Evolutionary conservation across 495 filamentous ascomycete genomes (phyloP).

Genomic region (Talaromyces nanjingensis): DNA sequence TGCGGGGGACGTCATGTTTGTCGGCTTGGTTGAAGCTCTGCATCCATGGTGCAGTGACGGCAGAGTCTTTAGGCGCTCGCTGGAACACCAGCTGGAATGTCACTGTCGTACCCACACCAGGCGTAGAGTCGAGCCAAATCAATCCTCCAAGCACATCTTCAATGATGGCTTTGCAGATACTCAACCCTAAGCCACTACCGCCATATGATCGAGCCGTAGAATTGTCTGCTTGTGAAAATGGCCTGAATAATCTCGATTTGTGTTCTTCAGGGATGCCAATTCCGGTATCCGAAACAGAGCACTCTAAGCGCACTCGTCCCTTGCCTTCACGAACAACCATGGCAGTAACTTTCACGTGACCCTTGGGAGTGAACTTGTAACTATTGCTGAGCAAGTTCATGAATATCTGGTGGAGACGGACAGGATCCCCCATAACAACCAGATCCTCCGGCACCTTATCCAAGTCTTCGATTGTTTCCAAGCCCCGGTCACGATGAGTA

Average conservation of each 20-base stretch:
- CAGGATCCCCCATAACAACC: conserved; percentile 84
- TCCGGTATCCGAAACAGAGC: conserved; percentile 83
- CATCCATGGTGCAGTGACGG: conserved; percentile 51
- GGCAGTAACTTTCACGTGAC: conserved; percentile 73
- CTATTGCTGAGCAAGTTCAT: conserved; percentile 91
- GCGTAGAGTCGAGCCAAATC: conserved; percentile 72
- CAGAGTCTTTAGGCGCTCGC: conserved; percentile 58
- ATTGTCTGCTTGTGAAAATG: conserved; percentile 85
- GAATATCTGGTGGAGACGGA: conserved; percentile 84
- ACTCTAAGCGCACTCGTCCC: conserved; percentile 64
- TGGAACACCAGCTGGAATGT: conserved; percentile 78
- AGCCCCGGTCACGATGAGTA: conserved; percentile 69
- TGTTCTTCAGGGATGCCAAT: conserved; percentile 83
- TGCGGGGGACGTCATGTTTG: conserved; percentile 18
- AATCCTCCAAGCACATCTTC: conserved; percentile 82
- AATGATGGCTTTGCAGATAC: conserved; percentile 92
- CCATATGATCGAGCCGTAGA: conserved; percentile 84
- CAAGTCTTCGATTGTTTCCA: conserved; percentile 67
- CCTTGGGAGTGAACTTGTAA: conserved; percentile 87
- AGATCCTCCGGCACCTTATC: conserved; percentile 58
- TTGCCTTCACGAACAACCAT: conserved; percentile 61
- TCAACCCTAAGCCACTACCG: conserved; percentile 82
- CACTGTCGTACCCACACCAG: conserved; percentile 74
- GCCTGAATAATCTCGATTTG: conserved; percentile 75
- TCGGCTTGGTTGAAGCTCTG: conserved; percentile 32